Percentiles rank a stretch among this genome's conserved stretches.
Evolutionary conservation across 768 basidiomycete genomes (phyloP).

Genomic region (Roridomyces roridus): DNA sequence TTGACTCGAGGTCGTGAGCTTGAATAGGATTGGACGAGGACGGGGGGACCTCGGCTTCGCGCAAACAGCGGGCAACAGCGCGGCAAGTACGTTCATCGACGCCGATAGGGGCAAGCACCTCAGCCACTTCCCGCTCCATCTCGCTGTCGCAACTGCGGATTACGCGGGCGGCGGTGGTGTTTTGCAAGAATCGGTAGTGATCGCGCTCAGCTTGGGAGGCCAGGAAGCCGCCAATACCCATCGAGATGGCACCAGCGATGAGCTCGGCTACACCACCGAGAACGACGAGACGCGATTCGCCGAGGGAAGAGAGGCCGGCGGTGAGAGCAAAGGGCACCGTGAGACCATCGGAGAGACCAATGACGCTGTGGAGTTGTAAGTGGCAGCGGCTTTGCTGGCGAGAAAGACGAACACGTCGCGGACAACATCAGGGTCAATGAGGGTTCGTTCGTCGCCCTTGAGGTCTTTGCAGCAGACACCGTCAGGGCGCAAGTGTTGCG

Average conservation of each 20-base stretch:
- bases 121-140: constrained; percentile 94
- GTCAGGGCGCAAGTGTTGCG: constrained; percentile 54
- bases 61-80: constrained; percentile 77
- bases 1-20: constrained; percentile 57
- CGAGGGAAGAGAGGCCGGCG: constrained; percentile 88
- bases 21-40: not conserved
- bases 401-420: constrained; percentile 75
- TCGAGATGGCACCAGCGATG: constrained; percentile 94
- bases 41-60: constrained; percentile 60
- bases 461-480: constrained; percentile 92
- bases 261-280: constrained; percentile 95
- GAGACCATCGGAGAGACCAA: constrained; percentile 89
- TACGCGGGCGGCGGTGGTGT: constrained; percentile 83
- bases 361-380: constrained; percentile 58
- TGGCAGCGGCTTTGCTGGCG: not conserved
- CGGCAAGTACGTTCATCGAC: constrained; percentile 84
- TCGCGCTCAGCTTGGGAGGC: constrained; percentile 97
- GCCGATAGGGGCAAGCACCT: constrained; percentile 87
- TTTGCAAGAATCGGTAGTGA: constrained; percentile 83
- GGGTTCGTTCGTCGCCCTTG: constrained; percentile 79
- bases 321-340: constrained; percentile 93
- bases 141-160: constrained; percentile 89
- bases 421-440: constrained; percentile 87
- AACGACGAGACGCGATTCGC: constrained; percentile 90
- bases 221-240: constrained; percentile 98